Evolutionary conservation across 176 grass and related monocot species (phyloP).

Genomic region (Triticum monococcum): DNA sequence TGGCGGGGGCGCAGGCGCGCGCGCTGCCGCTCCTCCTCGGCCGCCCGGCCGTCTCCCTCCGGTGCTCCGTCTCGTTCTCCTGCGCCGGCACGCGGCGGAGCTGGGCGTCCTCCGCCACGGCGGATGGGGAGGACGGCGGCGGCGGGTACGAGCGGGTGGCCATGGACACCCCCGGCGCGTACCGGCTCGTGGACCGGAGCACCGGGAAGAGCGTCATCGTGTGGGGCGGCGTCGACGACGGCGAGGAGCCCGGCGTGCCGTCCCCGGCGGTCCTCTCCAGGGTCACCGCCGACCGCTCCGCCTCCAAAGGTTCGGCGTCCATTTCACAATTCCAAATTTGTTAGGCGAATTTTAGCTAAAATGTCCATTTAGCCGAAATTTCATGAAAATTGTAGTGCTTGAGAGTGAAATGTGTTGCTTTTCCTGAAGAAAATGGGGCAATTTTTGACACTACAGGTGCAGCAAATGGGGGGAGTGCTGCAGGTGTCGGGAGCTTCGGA

Average conservation of each 20-base stretch:
- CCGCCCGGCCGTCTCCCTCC: neutral
- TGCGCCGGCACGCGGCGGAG: constrained; percentile 14
- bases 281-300: constrained; percentile 20
- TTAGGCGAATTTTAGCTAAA: neutral
- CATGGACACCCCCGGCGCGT: constrained; percentile 72
- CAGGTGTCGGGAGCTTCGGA: constrained; percentile 45
- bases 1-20: constrained; percentile 35
- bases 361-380: neutral
- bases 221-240: constrained; percentile 69
- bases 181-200: constrained; percentile 61
- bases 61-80: constrained; percentile 20
- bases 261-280: constrained; percentile 58
- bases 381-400: neutral
- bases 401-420: neutral
- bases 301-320: neutral
- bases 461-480: constrained; percentile 21
- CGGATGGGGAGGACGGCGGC: constrained; percentile 18
- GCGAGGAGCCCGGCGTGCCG: constrained; percentile 31
- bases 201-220: constrained; percentile 72
- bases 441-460: constrained; percentile 41
- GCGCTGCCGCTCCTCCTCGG: constrained; percentile 18
- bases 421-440: neutral
- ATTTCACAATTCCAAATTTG: neutral
- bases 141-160: constrained; percentile 50
- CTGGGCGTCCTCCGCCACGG: constrained; percentile 30